Conservation (phyloP, 202 grass and related monocot genomes). For the Setaria viridis region DNA sequence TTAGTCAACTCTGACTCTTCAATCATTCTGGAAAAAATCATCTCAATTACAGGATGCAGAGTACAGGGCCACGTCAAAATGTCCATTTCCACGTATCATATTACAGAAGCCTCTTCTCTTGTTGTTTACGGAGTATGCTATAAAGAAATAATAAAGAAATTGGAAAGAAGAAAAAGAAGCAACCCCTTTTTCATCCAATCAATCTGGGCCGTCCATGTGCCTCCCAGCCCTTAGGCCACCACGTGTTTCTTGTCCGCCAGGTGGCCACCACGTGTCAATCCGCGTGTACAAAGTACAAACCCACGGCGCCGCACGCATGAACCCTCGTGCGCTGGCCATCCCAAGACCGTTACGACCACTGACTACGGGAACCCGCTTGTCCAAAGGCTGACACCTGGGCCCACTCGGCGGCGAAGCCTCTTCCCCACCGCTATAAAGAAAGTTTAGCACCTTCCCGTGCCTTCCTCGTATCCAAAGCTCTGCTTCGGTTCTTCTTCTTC, state of each 20-base stretch:
- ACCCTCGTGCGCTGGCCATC: neutral
- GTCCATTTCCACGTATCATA: no score
- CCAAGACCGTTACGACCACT: neutral
- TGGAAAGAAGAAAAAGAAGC: neutral
- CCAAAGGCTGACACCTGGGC: neutral
- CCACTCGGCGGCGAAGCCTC: neutral
- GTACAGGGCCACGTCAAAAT: no score
- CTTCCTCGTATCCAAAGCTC: constrained; percentile 25
- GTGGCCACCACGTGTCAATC: neutral
- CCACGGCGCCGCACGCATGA: constrained; percentile 33
- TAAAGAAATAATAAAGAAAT: neutral
- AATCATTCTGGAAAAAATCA: no score
- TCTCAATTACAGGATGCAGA: no score
- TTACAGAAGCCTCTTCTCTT: no score
- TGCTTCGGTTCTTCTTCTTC: neutral
- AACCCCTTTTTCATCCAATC: neutral
- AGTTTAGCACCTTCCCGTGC: constrained; percentile 26
- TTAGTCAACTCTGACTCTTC: no score
- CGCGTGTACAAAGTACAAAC: constrained; percentile 37
- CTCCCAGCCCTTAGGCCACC: neutral
- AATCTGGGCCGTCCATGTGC: constrained; percentile 14
- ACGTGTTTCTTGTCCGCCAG: no score
- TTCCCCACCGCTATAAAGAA: constrained; percentile 35
- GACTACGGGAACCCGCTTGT: neutral
- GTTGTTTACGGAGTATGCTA: no score